Conservation (phyloP, 164 flowering plant species). For the Malania oleifera region DNA sequence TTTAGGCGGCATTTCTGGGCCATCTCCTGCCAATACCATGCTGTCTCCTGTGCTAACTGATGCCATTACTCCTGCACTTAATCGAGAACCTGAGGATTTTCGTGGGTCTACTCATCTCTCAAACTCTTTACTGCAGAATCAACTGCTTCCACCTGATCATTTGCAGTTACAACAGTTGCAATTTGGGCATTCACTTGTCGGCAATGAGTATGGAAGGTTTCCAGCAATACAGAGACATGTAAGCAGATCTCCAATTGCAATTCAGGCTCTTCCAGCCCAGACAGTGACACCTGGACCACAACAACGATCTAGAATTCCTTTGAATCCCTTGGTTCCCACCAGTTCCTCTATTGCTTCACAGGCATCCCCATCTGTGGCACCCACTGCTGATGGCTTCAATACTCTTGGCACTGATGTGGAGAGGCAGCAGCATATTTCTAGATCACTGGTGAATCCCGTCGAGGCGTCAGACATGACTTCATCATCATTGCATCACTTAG, state of each 20-base stretch:
- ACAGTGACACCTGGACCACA: slow-evolving; percentile 18
- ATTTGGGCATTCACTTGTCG: slow-evolving; percentile 16
- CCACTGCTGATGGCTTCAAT: slow-evolving; percentile 16
- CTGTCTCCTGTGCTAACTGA: slow-evolving; percentile 38
- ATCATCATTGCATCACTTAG: slow-evolving; percentile 21
- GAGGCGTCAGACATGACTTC: slow-evolving; percentile 23
- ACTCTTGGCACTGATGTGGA: slow-evolving; percentile 20
- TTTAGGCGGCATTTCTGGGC: slow-evolving; percentile 13
- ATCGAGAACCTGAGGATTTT: slow-evolving; percentile 24
- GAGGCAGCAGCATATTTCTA: slow-evolving; percentile 32
- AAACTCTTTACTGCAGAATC: slow-evolving; percentile 19
- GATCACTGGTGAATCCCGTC: slow-evolving; percentile 12
- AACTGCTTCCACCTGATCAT: slow-evolving; percentile 18
- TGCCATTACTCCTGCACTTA: slow-evolving; percentile 38
- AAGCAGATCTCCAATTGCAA: slow-evolving; percentile 45
- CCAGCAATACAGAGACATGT: slow-evolving; percentile 27
- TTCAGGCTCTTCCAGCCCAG: slow-evolving; percentile 69
- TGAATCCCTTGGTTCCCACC: slow-evolving; percentile 16
- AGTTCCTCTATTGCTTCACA: slow-evolving; percentile 25
- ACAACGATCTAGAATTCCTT: slow-evolving; percentile 23
- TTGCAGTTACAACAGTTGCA: slow-evolving; percentile 35
- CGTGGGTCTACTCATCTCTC: slow-evolving; percentile 15
- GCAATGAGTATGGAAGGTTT: slow-evolving; percentile 30
- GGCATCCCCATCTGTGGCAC: slow-evolving; percentile 12
- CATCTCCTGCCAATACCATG: slow-evolving; percentile 14